Base-by-base conservation (phyloP, 1,139 yeast species). In the Lodderomyces beijingensis region DNA sequence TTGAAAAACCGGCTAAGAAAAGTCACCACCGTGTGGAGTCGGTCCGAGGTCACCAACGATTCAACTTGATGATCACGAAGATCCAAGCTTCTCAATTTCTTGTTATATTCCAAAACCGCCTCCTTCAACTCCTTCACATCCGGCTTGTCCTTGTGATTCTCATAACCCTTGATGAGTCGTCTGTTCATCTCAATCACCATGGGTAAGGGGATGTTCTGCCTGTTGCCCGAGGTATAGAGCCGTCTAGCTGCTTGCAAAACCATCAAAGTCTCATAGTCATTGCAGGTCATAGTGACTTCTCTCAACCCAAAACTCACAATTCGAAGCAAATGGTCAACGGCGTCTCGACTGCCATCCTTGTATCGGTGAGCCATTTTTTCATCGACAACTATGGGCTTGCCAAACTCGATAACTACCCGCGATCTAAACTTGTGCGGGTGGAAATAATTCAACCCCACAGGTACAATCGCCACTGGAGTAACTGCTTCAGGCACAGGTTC, bases 251-350 rank as follows among this genome's bases (percentile, higher is more conserved):
- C 95, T 57, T 91, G 98, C 31, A 89, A 79, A n/a, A 86, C 87
- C 79, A 88, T 84, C 36, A 91, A 64, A 3, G 96, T 87, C 43
- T 89, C 97, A 58, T 81, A 91, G 55, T 91, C 97, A 17, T 88
- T 82, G 51, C 95, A 85, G n/a, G 91, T 82, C 3, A 89, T 93
- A 1, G 97, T 89, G 16, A 89, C 97, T 9, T 94, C 79, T 47
- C 80, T 80, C 43, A 91, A 67, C 12, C 89, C 86, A 39, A 79
- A 74, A 3, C 91, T 79, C 30, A 89, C 74, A 14, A 70, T 66
- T 16, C 80, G 83, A 45, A 91, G 64, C 26, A 89, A 62, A 34
- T 77, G 75, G 35, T 75, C 74, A 8, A 88, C 86, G 0, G 94
- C 83, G 21, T 74, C 80, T 40, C 81, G 71, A 2, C 79, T 71